phyloP scores from a whole-genome alignment of 2,329 filamentous ascomycete genomes.

The Corynespora cassiicola region DNA sequence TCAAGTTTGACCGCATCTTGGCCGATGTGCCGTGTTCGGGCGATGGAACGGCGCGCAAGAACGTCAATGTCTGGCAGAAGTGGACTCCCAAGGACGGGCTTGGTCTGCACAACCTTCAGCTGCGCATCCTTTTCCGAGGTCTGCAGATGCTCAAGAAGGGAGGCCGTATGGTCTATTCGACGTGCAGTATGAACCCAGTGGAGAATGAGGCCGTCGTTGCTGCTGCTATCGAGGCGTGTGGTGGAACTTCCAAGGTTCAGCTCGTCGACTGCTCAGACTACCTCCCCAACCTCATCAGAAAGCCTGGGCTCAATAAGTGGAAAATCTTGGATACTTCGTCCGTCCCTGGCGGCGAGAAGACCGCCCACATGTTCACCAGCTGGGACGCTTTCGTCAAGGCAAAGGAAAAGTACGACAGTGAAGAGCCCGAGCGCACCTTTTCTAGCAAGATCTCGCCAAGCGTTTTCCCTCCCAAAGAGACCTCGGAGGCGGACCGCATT shows the following conservation, averaged over 20 bases:
- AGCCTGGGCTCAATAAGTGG: conserved; percentile 81
- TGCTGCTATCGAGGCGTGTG: conserved; percentile 87
- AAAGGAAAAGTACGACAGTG: conserved; percentile 63
- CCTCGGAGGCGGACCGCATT: conserved; percentile 63
- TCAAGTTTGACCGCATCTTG: conserved; percentile 96
- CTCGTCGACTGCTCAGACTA: conserved; percentile 83
- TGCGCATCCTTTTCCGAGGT: conserved; percentile 87
- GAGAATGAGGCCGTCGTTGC: conserved; percentile 95
- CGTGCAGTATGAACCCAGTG: conserved; percentile 97
- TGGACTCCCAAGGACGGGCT: conserved; percentile 89
- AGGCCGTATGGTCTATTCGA: conserved; percentile 94
- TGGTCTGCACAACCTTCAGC: conserved; percentile 85
- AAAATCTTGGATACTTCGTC: conserved; percentile 70
- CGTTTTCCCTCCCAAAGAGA: conserved; percentile 78
- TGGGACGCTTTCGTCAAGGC: conserved; percentile 83
- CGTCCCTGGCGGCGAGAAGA: conserved; percentile 56
- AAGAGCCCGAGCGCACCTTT: conserved; percentile 64
- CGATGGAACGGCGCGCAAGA: conserved; percentile 93
- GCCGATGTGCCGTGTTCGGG: conserved; percentile 97
- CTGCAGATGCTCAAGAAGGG: conserved; percentile 96
- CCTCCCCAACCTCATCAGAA: conserved; percentile 78
- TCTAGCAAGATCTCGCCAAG: conserved; percentile 66
- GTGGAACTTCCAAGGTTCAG: conserved; percentile 79
- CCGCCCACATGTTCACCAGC: conserved; percentile 76
- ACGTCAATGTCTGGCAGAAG: conserved; percentile 91